Evolutionary conservation across 2,329 filamentous ascomycete genomes (phyloP).

Genomic region (Aspergillus bombycis): DNA sequence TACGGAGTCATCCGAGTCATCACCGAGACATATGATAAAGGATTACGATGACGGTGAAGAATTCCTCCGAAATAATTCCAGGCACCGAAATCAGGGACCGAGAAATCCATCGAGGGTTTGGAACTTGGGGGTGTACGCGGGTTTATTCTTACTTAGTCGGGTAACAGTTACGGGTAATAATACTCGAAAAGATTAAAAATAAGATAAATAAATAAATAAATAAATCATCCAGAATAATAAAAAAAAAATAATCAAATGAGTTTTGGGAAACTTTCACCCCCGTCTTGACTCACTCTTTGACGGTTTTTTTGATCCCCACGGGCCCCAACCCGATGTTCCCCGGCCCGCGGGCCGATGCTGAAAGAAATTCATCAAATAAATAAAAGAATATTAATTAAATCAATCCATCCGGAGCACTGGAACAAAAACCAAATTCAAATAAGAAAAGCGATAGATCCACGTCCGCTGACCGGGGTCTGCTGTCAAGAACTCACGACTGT

Average conservation of each 20-base stretch:
- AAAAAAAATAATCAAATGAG: slow-evolving; percentile 1
- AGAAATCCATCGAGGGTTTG: background rate
- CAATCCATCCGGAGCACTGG: slow-evolving; percentile 1
- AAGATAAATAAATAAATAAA: slow-evolving; percentile 1
- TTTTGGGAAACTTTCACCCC: background rate
- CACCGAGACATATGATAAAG: slow-evolving; percentile 7
- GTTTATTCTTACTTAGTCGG: slow-evolving; percentile 5
- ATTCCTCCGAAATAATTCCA: slow-evolving; percentile 9
- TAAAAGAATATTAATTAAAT: slow-evolving; percentile 7
- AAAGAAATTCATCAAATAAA: slow-evolving; percentile 1
- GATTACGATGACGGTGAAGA: background rate
- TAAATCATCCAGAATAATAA: background rate
- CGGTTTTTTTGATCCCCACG: slow-evolving; percentile 20
- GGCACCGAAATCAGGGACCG: background rate
- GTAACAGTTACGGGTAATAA: slow-evolving; percentile 1
- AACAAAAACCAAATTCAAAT: slow-evolving; percentile 1
- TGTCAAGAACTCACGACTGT: slow-evolving; percentile 10
- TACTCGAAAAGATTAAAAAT: background rate
- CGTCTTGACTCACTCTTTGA: slow-evolving; percentile 18
- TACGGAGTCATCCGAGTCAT: slow-evolving; percentile 1
- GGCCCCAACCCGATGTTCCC: slow-evolving; percentile 27
- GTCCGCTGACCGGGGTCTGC: slow-evolving; percentile 15
- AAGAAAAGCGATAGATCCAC: slow-evolving; percentile 22
- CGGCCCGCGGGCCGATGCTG: slow-evolving; percentile 23
- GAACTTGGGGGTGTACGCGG: background rate